Conservation (phyloP, 1,284 basidiomycete genomes). For the Flammula alnicola region DNA sequence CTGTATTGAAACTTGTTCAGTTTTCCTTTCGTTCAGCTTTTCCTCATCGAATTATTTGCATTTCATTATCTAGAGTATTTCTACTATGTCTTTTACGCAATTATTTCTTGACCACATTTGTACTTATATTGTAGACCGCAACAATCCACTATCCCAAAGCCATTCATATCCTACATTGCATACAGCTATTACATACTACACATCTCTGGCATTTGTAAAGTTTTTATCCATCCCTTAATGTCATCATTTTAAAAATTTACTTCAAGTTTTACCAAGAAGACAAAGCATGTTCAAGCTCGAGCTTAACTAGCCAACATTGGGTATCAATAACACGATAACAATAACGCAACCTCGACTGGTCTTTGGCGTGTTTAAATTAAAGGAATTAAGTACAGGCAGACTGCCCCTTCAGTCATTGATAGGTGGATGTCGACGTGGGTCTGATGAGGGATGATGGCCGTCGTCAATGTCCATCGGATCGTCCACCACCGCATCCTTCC, state of each 20-base stretch:
- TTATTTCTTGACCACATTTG: conserved; percentile 2
- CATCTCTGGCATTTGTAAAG: too few species aligned
- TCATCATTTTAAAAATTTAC: too few species aligned
- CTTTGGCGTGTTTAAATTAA: conserved; percentile 18
- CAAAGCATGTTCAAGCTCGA: too few species aligned
- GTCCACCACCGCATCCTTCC: conserved; percentile 3
- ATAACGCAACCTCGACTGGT: conserved; percentile 12
- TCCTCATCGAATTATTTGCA: conserved; percentile 1
- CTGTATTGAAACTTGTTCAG: too few species aligned
- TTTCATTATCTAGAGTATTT: not conserved
- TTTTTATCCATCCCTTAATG: not conserved
- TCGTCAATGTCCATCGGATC: conserved; percentile 22
- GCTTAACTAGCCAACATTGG: not conserved
- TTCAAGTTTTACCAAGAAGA: too few species aligned
- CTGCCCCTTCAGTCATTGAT: conserved; percentile 2
- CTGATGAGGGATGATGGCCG: conserved; percentile 12
- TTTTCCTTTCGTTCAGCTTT: not conserved
- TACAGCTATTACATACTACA: too few species aligned
- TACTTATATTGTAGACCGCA: too few species aligned
- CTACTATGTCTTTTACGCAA: conserved; percentile 1
- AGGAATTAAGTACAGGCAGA: conserved; percentile 9
- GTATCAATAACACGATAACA: conserved; percentile 6
- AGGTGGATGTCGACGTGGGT: conserved; percentile 27
- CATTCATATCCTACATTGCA: too few species aligned
- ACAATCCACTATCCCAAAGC: too few species aligned